Percentiles rank a stretch among this genome's conserved stretches.
Conservation (phyloP, 331 rosid genomes). For the Pyracantha coccinea region DNA sequence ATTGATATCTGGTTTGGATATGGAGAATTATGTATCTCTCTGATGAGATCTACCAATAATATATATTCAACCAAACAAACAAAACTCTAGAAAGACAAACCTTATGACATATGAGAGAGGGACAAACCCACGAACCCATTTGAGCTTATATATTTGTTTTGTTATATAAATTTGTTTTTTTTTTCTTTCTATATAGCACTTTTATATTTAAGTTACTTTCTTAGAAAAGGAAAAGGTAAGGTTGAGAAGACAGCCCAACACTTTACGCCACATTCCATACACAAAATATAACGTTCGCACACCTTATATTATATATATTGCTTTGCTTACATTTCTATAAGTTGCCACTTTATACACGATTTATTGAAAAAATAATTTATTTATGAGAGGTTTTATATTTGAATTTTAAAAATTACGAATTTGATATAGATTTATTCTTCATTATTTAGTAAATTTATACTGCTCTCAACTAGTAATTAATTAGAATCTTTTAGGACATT, state of each 20-base stretch:
- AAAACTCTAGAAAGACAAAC: slow-evolving; percentile 41
- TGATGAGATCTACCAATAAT: not conserved
- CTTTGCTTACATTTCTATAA: too few species aligned
- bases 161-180: too few species aligned
- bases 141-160: not conserved
- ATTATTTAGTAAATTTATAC: too few species aligned
- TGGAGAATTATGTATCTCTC: not conserved
- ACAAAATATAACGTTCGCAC: slow-evolving; percentile 13
- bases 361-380: too few species aligned
- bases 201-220: not conserved
- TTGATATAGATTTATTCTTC: too few species aligned
- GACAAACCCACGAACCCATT: slow-evolving; percentile 22
- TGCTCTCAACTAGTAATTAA: too few species aligned
- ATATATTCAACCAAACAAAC: slow-evolving; percentile 27
- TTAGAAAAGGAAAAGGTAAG: slow-evolving; percentile 20
- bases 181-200: not conserved
- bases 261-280: slow-evolving; percentile 60
- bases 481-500: too few species aligned
- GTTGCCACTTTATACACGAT: too few species aligned
- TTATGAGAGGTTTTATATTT: too few species aligned
- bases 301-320: not conserved
- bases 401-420: too few species aligned
- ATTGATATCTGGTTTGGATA: slow-evolving; percentile 24
- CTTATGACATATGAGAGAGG: slow-evolving; percentile 21
- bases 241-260: slow-evolving; percentile 46